Conservation (phyloP, 2,329 filamentous ascomycete species). For the Colletotrichum phormii region DNA sequence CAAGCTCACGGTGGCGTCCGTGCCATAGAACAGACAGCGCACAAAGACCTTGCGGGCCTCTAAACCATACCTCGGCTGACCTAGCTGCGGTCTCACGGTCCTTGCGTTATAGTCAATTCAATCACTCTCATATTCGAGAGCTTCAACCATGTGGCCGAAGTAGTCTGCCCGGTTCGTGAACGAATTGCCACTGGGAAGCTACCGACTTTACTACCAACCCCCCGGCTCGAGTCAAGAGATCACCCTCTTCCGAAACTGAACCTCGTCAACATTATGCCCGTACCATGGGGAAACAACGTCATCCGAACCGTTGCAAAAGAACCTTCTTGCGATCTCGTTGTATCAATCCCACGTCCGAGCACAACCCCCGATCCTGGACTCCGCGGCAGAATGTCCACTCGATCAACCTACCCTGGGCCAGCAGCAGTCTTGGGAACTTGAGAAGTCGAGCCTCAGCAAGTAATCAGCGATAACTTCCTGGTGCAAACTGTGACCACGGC, state of each 20-base stretch:
- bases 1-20: slow-evolving; percentile 13
- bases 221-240: slow-evolving; percentile 6
- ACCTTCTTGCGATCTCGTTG: slow-evolving; percentile 3
- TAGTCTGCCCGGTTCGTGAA: neutral
- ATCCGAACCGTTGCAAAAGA: slow-evolving; percentile 19
- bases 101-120: slow-evolving; percentile 11
- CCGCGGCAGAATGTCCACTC: neutral
- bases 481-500: neutral
- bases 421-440: neutral
- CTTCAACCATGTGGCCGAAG: too few relatives aligned
- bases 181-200: neutral
- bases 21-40: slow-evolving; percentile 8
- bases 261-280: neutral
- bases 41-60: neutral
- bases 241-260: slow-evolving; percentile 16
- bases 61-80: neutral
- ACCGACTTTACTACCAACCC: neutral
- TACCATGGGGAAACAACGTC: slow-evolving; percentile 27
- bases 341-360: neutral
- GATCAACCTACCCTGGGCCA: neutral
- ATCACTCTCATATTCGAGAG: too few relatives aligned
- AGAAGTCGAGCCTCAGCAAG: neutral
- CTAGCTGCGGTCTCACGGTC: neutral
- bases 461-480: neutral
- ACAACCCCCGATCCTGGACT: neutral